Percentiles rank a stretch among this genome's conserved stretches.
Conservation (phyloP, 2,329 filamentous ascomycete species). For the Thielaviopsis populi region DNA sequence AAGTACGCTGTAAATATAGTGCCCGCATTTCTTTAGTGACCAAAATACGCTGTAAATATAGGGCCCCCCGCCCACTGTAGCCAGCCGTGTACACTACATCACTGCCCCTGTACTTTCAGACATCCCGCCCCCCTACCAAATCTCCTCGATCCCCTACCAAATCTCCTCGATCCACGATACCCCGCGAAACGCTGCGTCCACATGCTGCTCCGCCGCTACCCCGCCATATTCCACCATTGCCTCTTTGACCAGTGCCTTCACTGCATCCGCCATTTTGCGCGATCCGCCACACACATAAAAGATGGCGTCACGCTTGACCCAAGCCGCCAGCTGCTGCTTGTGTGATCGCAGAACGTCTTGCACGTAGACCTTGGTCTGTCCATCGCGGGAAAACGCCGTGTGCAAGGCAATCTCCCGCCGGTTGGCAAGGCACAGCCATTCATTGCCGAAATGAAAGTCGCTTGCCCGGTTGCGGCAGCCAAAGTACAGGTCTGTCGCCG, state of each 20-base stretch:
- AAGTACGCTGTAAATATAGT: too few relatives aligned
- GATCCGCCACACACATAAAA: constrained; percentile 43
- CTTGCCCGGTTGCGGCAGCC: constrained; percentile 60
- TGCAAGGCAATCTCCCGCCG: constrained; percentile 24
- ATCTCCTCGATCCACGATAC: constrained; percentile 43
- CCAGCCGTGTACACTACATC: too few relatives aligned
- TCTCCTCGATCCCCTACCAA: constrained; percentile 32
- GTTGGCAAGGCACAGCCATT: constrained; percentile 42
- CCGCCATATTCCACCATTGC: constrained; percentile 29
- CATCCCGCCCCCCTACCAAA: neutral
- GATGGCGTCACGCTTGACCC: constrained; percentile 29
- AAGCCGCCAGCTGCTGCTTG: constrained; percentile 22
- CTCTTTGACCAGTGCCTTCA: constrained; percentile 37
- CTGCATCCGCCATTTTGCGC: constrained; percentile 42
- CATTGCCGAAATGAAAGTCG: constrained; percentile 69
- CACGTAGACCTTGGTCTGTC: constrained; percentile 33
- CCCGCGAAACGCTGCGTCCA: constrained; percentile 26
- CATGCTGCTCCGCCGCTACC: constrained; percentile 25
- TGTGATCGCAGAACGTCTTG: constrained; percentile 26
- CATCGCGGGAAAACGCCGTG: constrained; percentile 34
- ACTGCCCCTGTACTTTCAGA: too few relatives aligned
- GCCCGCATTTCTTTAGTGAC: too few relatives aligned
- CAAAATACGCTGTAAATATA: too few relatives aligned
- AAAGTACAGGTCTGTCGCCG: constrained; percentile 52
- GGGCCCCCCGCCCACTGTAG: too few relatives aligned